Conservation (phyloP, 2,329 filamentous ascomycete genomes). For the Fusarium burgessii region DNA sequence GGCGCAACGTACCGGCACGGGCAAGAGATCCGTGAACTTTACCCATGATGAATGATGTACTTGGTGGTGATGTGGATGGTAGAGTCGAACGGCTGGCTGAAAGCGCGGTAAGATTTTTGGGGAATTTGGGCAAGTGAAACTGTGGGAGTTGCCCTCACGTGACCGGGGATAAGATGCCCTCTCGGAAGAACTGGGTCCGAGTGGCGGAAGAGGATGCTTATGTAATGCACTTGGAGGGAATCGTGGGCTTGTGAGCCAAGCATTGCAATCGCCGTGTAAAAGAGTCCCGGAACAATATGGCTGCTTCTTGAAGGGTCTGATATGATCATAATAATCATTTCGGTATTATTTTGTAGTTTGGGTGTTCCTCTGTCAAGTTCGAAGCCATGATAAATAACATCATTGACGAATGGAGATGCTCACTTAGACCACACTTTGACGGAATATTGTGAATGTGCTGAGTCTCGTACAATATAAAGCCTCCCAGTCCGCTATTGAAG, state of each 20-base stretch:
- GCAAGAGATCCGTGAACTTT: conserved; percentile 95
- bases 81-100: conserved; percentile 45
- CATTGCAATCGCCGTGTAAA: too few relatives aligned
- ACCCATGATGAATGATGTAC: conserved; percentile 75
- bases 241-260: neutral
- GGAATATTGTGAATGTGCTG: neutral
- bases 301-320: neutral
- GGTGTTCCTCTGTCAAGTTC: rapidly evolving
- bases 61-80: conserved; percentile 53
- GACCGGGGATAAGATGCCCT: conserved; percentile 51
- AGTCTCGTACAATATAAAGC: neutral
- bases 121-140: conserved; percentile 55
- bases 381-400: neutral
- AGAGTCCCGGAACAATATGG: neutral
- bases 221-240: neutral
- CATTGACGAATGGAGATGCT: neutral
- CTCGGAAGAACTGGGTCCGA: conserved; percentile 49
- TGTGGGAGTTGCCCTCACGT: conserved; percentile 55
- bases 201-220: conserved; percentile 9
- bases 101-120: conserved; percentile 50
- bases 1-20: conserved; percentile 71
- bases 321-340: rapidly evolving
- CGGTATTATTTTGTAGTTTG: rapidly evolving
- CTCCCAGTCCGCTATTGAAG: too few relatives aligned
- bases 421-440: too few relatives aligned